A percentile compares a stretch with the other conserved stretches of the same genome.
These are phyloP conservation scores for Saitozyma podzolica DNA, from an alignment of 768 basidiomycete genomes.

Conservation along the genomic window DNA sequence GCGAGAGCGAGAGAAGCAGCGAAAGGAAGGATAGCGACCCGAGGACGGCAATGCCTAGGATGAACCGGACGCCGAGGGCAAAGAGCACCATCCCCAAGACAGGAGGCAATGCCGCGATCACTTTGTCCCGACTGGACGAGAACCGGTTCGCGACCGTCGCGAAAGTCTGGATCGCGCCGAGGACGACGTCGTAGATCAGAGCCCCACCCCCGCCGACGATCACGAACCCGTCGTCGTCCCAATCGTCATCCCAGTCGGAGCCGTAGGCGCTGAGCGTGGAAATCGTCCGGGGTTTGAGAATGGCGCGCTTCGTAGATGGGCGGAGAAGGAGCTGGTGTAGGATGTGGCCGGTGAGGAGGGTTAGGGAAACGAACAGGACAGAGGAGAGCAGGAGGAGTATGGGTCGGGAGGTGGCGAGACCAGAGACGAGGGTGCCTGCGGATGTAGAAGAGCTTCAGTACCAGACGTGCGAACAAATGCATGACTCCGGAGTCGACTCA, in stretches of 20 bases:
- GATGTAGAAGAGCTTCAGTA: not conserved
- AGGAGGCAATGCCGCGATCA: not conserved
- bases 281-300: not conserved
- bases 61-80: constrained; percentile 24
- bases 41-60: constrained; percentile 38
- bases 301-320: not conserved
- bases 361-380: constrained; percentile 26
- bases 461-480: not conserved
- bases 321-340: constrained; percentile 22
- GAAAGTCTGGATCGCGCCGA: constrained; percentile 35
- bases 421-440: constrained; percentile 40
- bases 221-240: constrained; percentile 21
- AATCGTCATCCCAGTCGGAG: constrained; percentile 8
- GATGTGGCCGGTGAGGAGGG: constrained; percentile 33
- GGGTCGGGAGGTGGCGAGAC: constrained; percentile 42
- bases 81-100: constrained; percentile 2
- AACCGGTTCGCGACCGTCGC: constrained; percentile 22
- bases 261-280: constrained; percentile 3
- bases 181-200: constrained; percentile 35
- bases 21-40: constrained; percentile 42
- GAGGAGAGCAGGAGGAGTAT: constrained; percentile 33
- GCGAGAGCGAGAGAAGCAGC: constrained; percentile 27
- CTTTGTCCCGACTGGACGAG: not conserved
- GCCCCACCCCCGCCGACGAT: constrained; percentile 28
- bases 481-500: constrained; percentile 10